phyloP scores from a whole-genome alignment of 371 early-diverging fungal species.

The Apophysomyces ossiformis region DNA sequence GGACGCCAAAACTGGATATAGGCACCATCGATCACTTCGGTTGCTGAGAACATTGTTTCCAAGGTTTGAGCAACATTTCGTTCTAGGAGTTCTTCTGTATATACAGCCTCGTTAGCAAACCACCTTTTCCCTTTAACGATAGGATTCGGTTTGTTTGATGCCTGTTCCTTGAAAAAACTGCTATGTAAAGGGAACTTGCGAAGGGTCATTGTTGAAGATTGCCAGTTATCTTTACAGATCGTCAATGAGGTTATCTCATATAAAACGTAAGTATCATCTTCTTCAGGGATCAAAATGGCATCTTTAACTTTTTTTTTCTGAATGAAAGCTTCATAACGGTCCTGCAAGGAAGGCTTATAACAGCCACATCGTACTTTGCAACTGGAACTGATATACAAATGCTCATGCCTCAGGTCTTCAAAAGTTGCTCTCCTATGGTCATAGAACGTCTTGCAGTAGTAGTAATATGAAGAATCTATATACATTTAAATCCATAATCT shows the following conservation, averaged over 20 bases:
- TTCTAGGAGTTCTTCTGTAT: conserved; percentile 3
- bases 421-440: conserved; percentile 19
- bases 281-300: conserved; percentile 10
- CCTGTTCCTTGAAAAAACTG: not conserved
- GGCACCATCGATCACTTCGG: conserved; percentile 1
- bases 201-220: not conserved
- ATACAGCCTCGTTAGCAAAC: conserved; percentile 10
- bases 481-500: not conserved
- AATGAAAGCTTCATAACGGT: conserved; percentile 10
- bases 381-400: not conserved
- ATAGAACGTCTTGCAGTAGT: conserved; percentile 28
- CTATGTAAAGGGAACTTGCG: conserved; percentile 1
- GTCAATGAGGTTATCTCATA: conserved; percentile 6
- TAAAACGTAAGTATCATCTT: not conserved
- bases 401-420: conserved; percentile 11
- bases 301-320: conserved; percentile 5
- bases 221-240: not conserved
- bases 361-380: conserved; percentile 9
- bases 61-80: conserved; percentile 14
- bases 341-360: not conserved
- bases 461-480: conserved; percentile 4
- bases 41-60: conserved; percentile 1
- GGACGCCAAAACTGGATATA: conserved; percentile 14
- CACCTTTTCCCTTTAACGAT: not conserved
- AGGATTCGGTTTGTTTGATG: not conserved